phyloP scores from a whole-genome alignment of 2,329 filamentous ascomycete species.

The Aureobasidium sp. region DNA sequence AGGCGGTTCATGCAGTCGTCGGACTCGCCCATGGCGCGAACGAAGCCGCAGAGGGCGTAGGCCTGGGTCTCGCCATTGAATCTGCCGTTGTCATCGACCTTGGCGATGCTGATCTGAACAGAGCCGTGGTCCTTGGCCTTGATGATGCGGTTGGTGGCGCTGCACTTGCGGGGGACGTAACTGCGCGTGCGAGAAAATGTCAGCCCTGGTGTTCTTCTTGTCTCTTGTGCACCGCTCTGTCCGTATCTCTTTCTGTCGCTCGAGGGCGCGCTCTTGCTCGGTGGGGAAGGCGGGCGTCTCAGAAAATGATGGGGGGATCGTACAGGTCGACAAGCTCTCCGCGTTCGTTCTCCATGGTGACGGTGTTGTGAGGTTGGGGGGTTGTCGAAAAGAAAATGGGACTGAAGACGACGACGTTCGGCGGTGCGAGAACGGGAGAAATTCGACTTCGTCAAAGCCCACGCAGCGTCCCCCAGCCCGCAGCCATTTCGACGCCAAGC shows the following conservation, averaged over 20 bases:
- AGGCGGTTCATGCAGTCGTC: constrained; percentile 95
- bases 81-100: constrained; percentile 98
- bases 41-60: constrained; percentile 96
- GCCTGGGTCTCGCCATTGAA: constrained; percentile 95
- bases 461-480: neutral
- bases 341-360: constrained; percentile 99
- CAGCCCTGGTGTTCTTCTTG: neutral
- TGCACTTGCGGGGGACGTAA: constrained; percentile 98
- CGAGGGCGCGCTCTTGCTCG: neutral
- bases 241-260: constrained; percentile 1
- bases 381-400: constrained; percentile 13
- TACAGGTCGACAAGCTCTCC: constrained; percentile 99
- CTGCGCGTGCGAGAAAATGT: constrained; percentile 38
- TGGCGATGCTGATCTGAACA: constrained; percentile 93
- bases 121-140: constrained; percentile 99
- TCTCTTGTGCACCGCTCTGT: neutral
- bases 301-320: constrained; percentile 31
- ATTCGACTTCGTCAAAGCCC: constrained; percentile 1
- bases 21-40: constrained; percentile 94
- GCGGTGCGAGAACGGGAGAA: constrained; percentile 1
- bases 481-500: constrained; percentile 9
- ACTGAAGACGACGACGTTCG: constrained; percentile 11
- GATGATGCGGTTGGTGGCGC: constrained; percentile 98
- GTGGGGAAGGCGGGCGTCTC: neutral
- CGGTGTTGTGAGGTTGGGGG: constrained; percentile 30